phyloP scores from a whole-genome alignment of 2,329 filamentous ascomycete genomes.

The Zasmidium angulare region DNA sequence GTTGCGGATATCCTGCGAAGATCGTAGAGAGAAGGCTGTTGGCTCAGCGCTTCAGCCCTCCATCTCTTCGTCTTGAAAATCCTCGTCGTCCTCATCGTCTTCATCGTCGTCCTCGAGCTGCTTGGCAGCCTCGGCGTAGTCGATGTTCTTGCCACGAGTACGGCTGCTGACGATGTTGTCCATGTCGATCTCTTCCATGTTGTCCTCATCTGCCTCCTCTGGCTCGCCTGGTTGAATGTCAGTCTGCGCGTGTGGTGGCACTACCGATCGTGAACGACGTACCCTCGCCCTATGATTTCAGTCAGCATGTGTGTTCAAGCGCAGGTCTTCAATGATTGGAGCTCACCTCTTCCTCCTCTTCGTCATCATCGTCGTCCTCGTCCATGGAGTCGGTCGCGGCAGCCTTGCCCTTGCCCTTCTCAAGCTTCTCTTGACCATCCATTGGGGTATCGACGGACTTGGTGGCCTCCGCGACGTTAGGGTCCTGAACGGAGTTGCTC shows the following conservation, averaged over 20 bases:
- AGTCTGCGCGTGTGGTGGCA: neutral
- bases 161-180: constrained; percentile 83
- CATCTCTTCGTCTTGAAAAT: constrained; percentile 59
- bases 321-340: neutral
- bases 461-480: constrained; percentile 21
- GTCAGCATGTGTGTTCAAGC: neutral
- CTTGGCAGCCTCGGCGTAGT: constrained; percentile 87
- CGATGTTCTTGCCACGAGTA: constrained; percentile 88
- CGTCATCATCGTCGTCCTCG: constrained; percentile 45
- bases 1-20: neutral
- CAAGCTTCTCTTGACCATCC: constrained; percentile 45
- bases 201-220: constrained; percentile 74
- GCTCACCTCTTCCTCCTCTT: constrained; percentile 31
- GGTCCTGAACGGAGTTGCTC: constrained; percentile 30
- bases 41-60: constrained; percentile 13
- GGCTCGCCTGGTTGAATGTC: constrained; percentile 39
- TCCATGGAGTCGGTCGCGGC: constrained; percentile 56
- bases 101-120: constrained; percentile 74
- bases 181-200: constrained; percentile 86
- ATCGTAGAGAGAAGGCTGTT: neutral
- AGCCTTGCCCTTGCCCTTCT: constrained; percentile 89
- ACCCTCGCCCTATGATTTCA: neutral
- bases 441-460: constrained; percentile 37
- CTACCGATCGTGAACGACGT: neutral
- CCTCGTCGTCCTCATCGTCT: constrained; percentile 72